Evolutionary conservation across 352 stramenopile genomes (phyloP), one percentile per base, ranked within the genome.

Genomic region (Phytophthora pistaciae): DNA sequence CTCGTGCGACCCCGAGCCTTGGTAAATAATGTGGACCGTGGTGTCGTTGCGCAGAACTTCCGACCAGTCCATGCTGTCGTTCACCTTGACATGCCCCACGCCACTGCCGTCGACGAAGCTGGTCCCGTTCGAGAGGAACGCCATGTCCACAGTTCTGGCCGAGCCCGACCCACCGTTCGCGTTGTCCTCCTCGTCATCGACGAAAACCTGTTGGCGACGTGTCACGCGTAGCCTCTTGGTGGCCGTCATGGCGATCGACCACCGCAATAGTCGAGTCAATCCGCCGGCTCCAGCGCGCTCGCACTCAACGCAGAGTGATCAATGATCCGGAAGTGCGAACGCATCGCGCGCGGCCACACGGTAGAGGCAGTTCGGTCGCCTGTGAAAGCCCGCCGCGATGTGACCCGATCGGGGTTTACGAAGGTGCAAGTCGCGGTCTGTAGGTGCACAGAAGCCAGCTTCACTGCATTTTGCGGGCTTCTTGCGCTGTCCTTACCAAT

Each of bases 11-110:
- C 74, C 68, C 6, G 75, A 78, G 5, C 78, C 72, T 65, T 69
- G 31, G 62, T 85, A 84, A 20, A 81, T 46, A 75, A 89, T 81
- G 42, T 72, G 76, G 33, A 82, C 79, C 9, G 66, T 85, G n/a
- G 74, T 73, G 21, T 74, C 74, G 46, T 84, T 87, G 33, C 65
- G 50, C 44, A 89, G 70, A 48, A 83, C 33, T 0, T 76, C 50
- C 13, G 72, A 73, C 79, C 81, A 89, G 61, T 74, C 70, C 52
- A 73, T 52, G 10, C 67, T 67, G 18, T 66, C 52, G 25, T 77
- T 82, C 21, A 73, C 56, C 36, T 72, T 74, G 53, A 87, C 75
- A 52, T 79, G 77, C 9, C 79, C 75, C 25, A 75, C 57, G 18
- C 64, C 72, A 18, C 61, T 77, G 23, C 56, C 54, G 33, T 77